Evolutionary conservation across 345 rosid genomes (phyloP), one percentile per base, ranked within the genome.

Genomic region (Ailanthus altissimus): DNA sequence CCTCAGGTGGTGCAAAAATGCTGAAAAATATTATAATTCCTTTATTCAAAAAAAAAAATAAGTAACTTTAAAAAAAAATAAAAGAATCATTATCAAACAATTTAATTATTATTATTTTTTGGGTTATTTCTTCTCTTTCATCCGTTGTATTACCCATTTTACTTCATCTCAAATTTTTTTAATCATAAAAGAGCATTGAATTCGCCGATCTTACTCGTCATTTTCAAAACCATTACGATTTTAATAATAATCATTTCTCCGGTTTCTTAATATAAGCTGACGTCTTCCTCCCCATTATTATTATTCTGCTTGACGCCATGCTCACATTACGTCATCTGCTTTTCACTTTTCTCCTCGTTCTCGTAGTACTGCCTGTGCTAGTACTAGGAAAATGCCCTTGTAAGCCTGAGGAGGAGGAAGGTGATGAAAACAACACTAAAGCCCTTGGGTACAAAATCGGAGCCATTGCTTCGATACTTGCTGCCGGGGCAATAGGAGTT

Each of bases 401-500:
- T 8, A 83, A 88, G 0, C 1, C 21, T 2, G 69, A 42, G 7
- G 74, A 42, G 7, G 74, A 56, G 0, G 79, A 45, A 11, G 57
- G 23, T 3, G 57, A 32, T 12, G 0, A 51, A 1, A 4, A 78
- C 66, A 80, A 75, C 43, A 25, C 62, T 2, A 0, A 67, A 38
- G 89, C 86, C 5, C 78, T 74, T 8, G 81, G 54, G 47, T 87
- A 78, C 76, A 91, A 89, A 81, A 20, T 84, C 47, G 79, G 59
- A 0, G 88, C 86, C 10, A 85, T 93, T 69, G 84, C 70, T 50
- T 59, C 84, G 0, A 91, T 91, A 38, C 83, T 93, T 5, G 79
- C 84, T 8, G 90, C 90, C 0, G 83, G 92, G 2, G 84, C 82
- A 0, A 68, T 86, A 20, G 93, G 96, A 0, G 85, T 91, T 69